phyloP scores from a whole-genome alignment of 345 rosid species.

The Streptanthus diversifolius region DNA sequence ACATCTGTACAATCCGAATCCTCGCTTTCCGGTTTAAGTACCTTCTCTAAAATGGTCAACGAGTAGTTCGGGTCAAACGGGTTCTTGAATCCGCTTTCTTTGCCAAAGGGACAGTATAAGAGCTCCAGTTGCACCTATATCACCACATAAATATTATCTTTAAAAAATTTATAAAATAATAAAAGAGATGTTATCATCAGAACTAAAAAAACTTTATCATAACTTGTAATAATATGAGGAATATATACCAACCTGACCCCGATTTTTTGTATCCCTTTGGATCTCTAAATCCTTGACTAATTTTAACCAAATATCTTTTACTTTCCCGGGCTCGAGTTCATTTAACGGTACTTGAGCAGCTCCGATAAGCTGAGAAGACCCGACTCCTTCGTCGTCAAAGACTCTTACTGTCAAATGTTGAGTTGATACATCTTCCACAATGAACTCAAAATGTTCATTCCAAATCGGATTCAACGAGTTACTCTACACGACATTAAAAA shows the following conservation, averaged over 20 bases:
- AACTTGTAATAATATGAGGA: background rate
- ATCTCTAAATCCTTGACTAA: conserved; percentile 78
- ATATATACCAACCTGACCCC: conserved; percentile 44
- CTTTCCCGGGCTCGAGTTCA: conserved; percentile 78
- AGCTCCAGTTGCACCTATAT: conserved; percentile 82
- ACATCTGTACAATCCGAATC: conserved; percentile 32
- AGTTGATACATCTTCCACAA: conserved; percentile 71
- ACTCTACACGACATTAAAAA: conserved; percentile 39
- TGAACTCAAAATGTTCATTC: conserved; percentile 89
- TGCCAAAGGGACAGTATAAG: conserved; percentile 61
- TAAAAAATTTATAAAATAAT: background rate
- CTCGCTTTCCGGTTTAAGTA: conserved; percentile 43
- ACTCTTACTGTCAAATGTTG: conserved; percentile 75
- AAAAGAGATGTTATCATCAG: background rate
- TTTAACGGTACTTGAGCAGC: conserved; percentile 55
- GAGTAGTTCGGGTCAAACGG: conserved; percentile 49
- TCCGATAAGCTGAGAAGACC: conserved; percentile 76
- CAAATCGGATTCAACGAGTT: conserved; percentile 83
- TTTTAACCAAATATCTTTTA: conserved; percentile 75
- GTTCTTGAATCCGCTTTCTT: conserved; percentile 50
- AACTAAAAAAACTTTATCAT: background rate
- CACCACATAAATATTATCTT: background rate
- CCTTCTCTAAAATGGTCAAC: conserved; percentile 76
- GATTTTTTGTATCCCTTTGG: conserved; percentile 78
- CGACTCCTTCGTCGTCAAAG: conserved; percentile 86